Evolutionary conservation across 1,284 basidiomycete species (phyloP).

Genomic region (Naganishia albida): DNA sequence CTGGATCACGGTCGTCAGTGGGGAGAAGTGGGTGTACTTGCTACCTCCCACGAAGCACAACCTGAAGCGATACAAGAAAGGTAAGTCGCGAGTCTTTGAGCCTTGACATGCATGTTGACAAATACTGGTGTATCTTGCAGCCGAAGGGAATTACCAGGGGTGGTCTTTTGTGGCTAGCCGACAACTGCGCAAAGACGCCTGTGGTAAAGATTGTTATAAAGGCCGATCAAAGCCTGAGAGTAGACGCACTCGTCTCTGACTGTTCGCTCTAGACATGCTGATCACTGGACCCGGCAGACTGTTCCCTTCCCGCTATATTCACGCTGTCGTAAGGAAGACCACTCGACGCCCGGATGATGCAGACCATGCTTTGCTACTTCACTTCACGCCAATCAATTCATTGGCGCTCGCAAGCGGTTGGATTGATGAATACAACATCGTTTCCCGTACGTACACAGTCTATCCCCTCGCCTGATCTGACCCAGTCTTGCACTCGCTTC

Average conservation of each 20-base stretch:
- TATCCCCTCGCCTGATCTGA: not conserved
- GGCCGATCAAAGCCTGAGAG: not conserved
- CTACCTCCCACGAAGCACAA: not conserved
- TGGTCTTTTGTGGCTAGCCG: not conserved
- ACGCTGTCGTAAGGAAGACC: not conserved
- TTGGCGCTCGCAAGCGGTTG: not conserved
- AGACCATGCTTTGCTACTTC: not conserved
- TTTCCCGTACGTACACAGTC: not conserved
- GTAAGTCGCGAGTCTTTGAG: not conserved
- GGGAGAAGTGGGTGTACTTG: not conserved
- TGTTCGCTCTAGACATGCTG: not conserved
- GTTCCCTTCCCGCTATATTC: not conserved
- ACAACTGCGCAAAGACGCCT: not conserved
- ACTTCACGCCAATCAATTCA: not conserved
- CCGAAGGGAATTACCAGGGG: not conserved
- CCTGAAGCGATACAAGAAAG: not conserved
- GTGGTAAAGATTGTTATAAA: not conserved
- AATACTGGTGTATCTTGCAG: too few relatives aligned
- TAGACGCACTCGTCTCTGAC: not conserved
- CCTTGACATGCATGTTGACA: not conserved
- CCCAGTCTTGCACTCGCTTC: too few relatives aligned
- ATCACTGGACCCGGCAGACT: not conserved
- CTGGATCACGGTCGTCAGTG: not conserved
- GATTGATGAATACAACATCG: conserved; percentile 1
- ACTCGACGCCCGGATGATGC: not conserved